Base-by-base conservation (phyloP, 139 green algal genomes). In the Pleodorina starrii region DNA sequence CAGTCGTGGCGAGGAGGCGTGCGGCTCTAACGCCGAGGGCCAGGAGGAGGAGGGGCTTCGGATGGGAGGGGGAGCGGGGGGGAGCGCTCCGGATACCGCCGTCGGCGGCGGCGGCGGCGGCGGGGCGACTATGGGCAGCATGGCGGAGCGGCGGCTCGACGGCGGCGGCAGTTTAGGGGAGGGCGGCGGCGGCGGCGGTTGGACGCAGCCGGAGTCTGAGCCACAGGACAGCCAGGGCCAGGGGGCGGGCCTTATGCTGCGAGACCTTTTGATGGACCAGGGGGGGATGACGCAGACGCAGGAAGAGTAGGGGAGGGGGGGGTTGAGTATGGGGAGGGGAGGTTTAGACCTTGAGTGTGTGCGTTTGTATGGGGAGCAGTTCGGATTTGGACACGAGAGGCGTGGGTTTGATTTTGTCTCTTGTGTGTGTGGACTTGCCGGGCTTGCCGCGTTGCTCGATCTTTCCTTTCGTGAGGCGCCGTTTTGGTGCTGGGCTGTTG, bases 231-330 rank as follows among this genome's bases (percentile, higher is more conserved):
- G 76, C n/a, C 35, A 36, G 48, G 76, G 32, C 19, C 0, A 23
- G 48, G 48, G 32, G 48, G 35, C 16, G 32, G 48, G 19, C 2
- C 40, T 23, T 23, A 5, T 44, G 46, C n/a, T 66, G 21, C 50
- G 50, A 1, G 50, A 29, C 44, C 36, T 84, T 46, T 48, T 84
- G 10, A 84, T 68, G 76, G 48, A 36, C 17, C 19, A 46, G n/a
- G n/a, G n/a, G n/a, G n/a, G n/a, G n/a, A n/a, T n/a, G 32, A 82
- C 74, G 5, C 44, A 82, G 25, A 35, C 21, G 63, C 63, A 73
- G 63, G 43, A 82, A 25, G 74, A 73, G 11, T 57, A 77, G 23
- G 74, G n/a, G n/a, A n/a, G n/a, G n/a, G n/a, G n/a, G n/a, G n/a
- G n/a, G n/a, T n/a, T n/a, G n/a, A n/a, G n/a, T n/a, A n/a, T n/a